Evolutionary conservation across 2,329 filamentous ascomycete genomes (phyloP).

Genomic region (Colletotrichum neosansevieriae): DNA sequence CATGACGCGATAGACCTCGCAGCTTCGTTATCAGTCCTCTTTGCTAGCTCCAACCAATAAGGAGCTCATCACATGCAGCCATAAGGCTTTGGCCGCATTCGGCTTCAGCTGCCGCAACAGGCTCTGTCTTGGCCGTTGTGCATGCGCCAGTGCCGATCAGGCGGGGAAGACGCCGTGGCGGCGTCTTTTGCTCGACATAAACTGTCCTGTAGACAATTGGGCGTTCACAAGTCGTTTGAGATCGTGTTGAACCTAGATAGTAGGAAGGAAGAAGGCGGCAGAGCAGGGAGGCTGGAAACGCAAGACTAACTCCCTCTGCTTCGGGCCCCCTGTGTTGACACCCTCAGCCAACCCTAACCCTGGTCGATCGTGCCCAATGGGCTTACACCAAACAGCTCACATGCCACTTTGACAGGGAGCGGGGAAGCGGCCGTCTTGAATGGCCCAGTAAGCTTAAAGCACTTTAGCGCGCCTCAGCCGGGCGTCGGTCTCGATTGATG

Average conservation of each 20-base stretch:
- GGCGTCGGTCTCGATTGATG: conserved; percentile 4
- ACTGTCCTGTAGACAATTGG: neutral
- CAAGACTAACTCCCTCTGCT: neutral
- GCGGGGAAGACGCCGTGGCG: neutral
- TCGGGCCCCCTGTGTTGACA: neutral
- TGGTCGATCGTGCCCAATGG: conserved; percentile 19
- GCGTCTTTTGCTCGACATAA: neutral
- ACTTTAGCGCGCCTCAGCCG: neutral
- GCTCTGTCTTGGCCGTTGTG: conserved; percentile 20
- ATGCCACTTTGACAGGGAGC: conserved; percentile 23
- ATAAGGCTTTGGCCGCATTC: conserved; percentile 22
- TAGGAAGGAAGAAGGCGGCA: neutral
- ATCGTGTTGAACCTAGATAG: neutral
- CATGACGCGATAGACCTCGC: conserved; percentile 5
- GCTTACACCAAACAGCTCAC: conserved; percentile 39
- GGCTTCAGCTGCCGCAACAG: conserved; percentile 20
- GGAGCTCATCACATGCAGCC: neutral
- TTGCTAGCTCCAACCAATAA: conserved; percentile 16
- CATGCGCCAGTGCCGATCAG: conserved; percentile 27
- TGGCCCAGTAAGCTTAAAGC: conserved; percentile 33
- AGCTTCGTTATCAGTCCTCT: conserved; percentile 12
- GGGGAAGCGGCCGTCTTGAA: conserved; percentile 10
- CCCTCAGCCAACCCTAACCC: conserved; percentile 9
- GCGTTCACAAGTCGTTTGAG: neutral
- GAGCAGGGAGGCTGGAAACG: neutral